phyloP scores from a whole-genome alignment of 805 yeast species.

The Spathaspora hagerdaliae region DNA sequence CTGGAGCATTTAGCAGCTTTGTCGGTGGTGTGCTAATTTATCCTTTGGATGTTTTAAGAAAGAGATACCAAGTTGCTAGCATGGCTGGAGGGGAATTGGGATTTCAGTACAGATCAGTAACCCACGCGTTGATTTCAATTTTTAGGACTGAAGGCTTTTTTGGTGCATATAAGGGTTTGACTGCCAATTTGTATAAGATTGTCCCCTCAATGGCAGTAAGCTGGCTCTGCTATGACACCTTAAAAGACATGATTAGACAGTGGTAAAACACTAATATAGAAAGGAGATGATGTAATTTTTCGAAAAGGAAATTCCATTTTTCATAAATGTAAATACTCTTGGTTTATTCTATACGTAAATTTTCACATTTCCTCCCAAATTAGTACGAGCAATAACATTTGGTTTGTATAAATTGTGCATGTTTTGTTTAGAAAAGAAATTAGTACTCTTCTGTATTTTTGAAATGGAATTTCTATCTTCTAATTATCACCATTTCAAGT shows the following conservation, averaged over 20 bases:
- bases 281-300: neutral
- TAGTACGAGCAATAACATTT: too few species aligned
- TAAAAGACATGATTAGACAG: slow-evolving; percentile 41
- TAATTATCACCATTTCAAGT: too few species aligned
- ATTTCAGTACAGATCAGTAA: slow-evolving; percentile 72
- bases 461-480: too few species aligned
- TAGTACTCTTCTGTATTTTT: too few species aligned
- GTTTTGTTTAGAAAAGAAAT: too few species aligned
- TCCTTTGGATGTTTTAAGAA: slow-evolving; percentile 84
- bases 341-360: too few species aligned
- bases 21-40: slow-evolving; percentile 87
- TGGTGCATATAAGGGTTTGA: slow-evolving; percentile 71
- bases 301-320: too few species aligned
- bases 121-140: slow-evolving; percentile 69
- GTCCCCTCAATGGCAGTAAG: slow-evolving; percentile 95
- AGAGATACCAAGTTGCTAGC: slow-evolving; percentile 86
- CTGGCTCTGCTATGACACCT: slow-evolving; percentile 80
- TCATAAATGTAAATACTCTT: too few species aligned
- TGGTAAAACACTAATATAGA: slow-evolving; percentile 18
- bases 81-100: slow-evolving; percentile 79
- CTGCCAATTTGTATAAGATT: slow-evolving; percentile 82
- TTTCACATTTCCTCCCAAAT: too few species aligned
- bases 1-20: slow-evolving; percentile 88
- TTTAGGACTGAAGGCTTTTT: slow-evolving; percentile 67
- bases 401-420: too few species aligned